Percentiles rank a stretch among this genome's conserved stretches.
These are phyloP conservation scores for Moesziomyces sp. DNA, from an alignment of 1,284 basidiomycete genomes.

Conservation along the genomic window DNA sequence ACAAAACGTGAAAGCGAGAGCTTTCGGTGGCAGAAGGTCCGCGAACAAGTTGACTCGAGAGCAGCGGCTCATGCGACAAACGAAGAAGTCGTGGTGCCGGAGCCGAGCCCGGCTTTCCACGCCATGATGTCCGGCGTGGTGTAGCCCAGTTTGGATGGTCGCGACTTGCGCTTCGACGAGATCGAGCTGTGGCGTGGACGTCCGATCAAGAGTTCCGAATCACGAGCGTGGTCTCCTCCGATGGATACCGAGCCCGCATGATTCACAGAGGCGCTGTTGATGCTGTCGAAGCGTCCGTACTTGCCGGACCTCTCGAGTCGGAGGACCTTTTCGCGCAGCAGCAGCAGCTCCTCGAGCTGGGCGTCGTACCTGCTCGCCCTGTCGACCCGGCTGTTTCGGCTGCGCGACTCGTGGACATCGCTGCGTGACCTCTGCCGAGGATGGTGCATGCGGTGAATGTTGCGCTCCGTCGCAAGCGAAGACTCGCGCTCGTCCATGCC, in stretches of 20 bases:
- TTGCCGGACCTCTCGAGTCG: conserved; percentile 3
- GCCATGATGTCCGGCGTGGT: conserved; percentile 35
- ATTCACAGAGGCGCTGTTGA: not conserved
- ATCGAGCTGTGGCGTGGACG: conserved; percentile 9
- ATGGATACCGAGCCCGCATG: conserved; percentile 2
- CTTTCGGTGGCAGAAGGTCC: not conserved
- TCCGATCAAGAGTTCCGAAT: not conserved
- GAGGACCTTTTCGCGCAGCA: conserved; percentile 19
- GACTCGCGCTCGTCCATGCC: not conserved
- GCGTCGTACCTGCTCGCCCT: conserved; percentile 18
- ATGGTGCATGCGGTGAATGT: not conserved
- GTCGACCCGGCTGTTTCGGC: conserved; percentile 5
- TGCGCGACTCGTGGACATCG: conserved; percentile 9
- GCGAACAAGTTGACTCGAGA: not conserved
- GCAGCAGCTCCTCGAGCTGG: conserved; percentile 22
- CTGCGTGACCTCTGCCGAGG: conserved; percentile 16
- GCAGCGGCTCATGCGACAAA: conserved; percentile 1
- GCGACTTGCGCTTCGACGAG: conserved; percentile 10
- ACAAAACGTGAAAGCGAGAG: not conserved
- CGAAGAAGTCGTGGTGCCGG: not conserved
- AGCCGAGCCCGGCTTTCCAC: conserved; percentile 31
- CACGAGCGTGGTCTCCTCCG: not conserved
- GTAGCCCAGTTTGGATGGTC: conserved; percentile 23
- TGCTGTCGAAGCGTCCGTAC: conserved; percentile 6
- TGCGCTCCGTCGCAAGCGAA: not conserved